Evolutionary conservation across 805 yeast genomes (phyloP), one percentile per base, ranked within the genome.

Genomic region (Hanseniaspora guilliermondii): DNA sequence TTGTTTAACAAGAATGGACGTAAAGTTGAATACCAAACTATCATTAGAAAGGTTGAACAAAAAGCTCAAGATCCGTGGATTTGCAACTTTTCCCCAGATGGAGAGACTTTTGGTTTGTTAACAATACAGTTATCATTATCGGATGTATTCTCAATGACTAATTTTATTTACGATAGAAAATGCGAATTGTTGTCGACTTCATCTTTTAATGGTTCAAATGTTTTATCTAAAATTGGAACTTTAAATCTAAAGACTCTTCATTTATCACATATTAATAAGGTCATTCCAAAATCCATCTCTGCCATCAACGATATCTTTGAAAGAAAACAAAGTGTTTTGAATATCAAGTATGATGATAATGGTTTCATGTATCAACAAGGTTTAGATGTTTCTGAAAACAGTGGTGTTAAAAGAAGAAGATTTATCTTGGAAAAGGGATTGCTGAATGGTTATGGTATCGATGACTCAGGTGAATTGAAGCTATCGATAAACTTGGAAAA

Each of bases 101-200:
- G 97, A 1, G 45, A 52, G 86, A 96, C 37, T 88, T 86, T 73
- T 96, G 87, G 8, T 75, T 91, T 61, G 77, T 85, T 53, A 80
- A 83, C 60, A n/a, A 40, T 46, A 9, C 56, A 49, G 19, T 40
- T 54, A 16, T 36, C 42, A 2, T 30, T 32, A 9, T n/a, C 47
- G 7, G 37, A 44, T 4, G 4, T 44, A 8, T 44, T 24, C 38
- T 12, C 33, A 9, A 44, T 30, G 36, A 44, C 36, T 11, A 30
- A 30, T 12, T 2, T 44, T 7, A 22, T 45, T 22, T 25, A 22
- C 21, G 22, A 27, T n/a, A 19, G 25, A 4, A 22, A 32, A 11
- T 33, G 25, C 9, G 38, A 35, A 14, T 25, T 38, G 33, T 24
- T 17, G 32, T 27, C 33, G 44, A 47, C 36, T 3, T 25, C 39